Conservation (phyloP, 306 rosid species). For the Pyrus betulifolia region DNA sequence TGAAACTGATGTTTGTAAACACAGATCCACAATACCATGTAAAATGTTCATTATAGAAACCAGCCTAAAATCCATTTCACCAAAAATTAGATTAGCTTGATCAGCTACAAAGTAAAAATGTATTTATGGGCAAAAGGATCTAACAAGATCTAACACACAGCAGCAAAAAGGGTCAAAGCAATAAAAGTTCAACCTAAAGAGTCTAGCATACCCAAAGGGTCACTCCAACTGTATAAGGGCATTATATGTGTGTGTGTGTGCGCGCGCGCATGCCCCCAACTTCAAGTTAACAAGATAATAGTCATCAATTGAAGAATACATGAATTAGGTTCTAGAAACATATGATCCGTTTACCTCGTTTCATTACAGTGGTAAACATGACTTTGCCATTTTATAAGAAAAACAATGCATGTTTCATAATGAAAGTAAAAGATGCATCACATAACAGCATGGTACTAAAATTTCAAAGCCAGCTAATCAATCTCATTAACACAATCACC, state of each 20-base stretch:
- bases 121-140: neutral
- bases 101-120: too few species aligned
- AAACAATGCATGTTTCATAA: neutral
- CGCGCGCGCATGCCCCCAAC: too few species aligned
- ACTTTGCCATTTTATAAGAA: neutral
- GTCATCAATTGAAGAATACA: too few species aligned
- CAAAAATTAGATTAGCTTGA: neutral
- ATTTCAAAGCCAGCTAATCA: neutral
- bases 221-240: too few species aligned
- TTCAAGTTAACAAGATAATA: too few species aligned
- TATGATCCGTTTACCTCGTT: neutral
- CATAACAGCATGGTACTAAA: neutral
- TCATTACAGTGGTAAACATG: neutral
- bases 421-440: neutral
- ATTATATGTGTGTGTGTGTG: neutral
- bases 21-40: neutral
- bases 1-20: neutral
- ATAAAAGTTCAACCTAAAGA: neutral
- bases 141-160: neutral
- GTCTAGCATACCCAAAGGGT: neutral
- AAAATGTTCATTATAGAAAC: neutral
- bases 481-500: neutral
- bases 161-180: neutral
- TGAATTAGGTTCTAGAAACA: too few species aligned
- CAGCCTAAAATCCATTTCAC: neutral